Conservation (phyloP, 2,329 filamentous ascomycete genomes). For the Xylariaceae sp. region DNA sequence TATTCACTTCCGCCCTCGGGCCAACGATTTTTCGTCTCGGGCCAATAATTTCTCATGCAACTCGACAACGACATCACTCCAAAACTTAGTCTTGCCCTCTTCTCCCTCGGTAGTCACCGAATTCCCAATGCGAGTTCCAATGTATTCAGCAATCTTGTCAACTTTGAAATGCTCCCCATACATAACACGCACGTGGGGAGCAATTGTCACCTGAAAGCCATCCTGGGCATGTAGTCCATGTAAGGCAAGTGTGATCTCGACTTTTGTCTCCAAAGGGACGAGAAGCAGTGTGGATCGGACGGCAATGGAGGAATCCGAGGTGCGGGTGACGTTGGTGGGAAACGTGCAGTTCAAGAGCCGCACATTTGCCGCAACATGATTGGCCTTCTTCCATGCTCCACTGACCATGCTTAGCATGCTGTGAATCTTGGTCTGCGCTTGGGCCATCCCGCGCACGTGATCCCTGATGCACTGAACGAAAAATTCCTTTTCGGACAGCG, state of each 20-base stretch:
- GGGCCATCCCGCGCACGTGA: conserved; percentile 67
- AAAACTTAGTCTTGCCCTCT: conserved; percentile 47
- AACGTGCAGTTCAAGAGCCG: conserved; percentile 67
- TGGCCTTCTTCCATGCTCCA: conserved; percentile 70
- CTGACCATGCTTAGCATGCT: conserved; percentile 66
- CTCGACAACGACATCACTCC: conserved; percentile 63
- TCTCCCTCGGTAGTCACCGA: conserved; percentile 45
- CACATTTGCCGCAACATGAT: conserved; percentile 65
- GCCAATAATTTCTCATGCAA: conserved; percentile 62
- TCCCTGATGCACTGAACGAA: conserved; percentile 76
- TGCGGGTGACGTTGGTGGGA: conserved; percentile 68
- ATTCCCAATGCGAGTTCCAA: conserved; percentile 61
- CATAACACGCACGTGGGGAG: conserved; percentile 65
- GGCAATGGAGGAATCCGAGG: conserved; percentile 69
- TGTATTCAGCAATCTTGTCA: conserved; percentile 75
- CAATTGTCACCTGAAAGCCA: conserved; percentile 62
- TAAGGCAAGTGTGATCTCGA: conserved; percentile 68
- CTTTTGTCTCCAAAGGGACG: conserved; percentile 69
- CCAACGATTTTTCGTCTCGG: conserved; percentile 61
- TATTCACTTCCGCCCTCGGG: conserved; percentile 58
- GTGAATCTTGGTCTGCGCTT: conserved; percentile 59
- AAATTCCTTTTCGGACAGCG: conserved; percentile 74
- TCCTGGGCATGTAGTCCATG: conserved; percentile 52
- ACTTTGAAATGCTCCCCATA: conserved; percentile 83
- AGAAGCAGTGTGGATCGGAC: conserved; percentile 70